Conservation (phyloP, 192 early-diverging fungal genomes). For the Entomortierella parvispora region DNA sequence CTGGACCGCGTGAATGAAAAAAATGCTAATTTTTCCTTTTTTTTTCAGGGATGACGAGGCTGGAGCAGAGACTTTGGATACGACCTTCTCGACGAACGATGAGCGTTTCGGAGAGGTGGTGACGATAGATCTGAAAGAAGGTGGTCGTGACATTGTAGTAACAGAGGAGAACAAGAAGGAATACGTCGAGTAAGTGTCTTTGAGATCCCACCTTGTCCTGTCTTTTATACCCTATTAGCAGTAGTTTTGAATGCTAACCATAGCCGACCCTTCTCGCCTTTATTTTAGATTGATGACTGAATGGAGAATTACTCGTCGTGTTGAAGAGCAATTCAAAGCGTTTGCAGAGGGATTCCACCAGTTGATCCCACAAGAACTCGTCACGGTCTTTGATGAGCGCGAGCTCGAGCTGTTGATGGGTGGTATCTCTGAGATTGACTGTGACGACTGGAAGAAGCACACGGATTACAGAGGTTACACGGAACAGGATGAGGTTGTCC, state of each 20-base stretch:
- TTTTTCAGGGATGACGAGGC: conserved; percentile 79
- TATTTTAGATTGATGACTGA: conserved; percentile 88
- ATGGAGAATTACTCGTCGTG: conserved; percentile 87
- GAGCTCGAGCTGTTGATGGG: conserved; percentile 98
- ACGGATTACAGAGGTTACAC: conserved; percentile 98
- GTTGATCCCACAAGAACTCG: conserved; percentile 93
- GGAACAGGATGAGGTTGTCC: conserved; percentile 93
- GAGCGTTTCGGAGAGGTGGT: conserved; percentile 91
- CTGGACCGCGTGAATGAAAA: too few relatives aligned
- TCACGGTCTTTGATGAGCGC: conserved; percentile 96
- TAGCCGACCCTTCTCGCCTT: too few relatives aligned
- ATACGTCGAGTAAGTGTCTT: conserved; percentile 93
- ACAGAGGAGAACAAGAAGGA: conserved; percentile 97
- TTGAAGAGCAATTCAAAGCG: conserved; percentile 95
- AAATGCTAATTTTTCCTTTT: background rate
- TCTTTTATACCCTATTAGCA: too few relatives aligned
- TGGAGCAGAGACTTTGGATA: conserved; percentile 86
- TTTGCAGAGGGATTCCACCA: conserved; percentile 95
- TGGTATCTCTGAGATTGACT: conserved; percentile 95
- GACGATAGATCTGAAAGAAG: conserved; percentile 88
- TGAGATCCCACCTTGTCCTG: too few relatives aligned
- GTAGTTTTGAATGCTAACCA: too few relatives aligned
- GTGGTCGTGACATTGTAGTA: conserved; percentile 87
- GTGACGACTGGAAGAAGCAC: conserved; percentile 99
- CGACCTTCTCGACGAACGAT: conserved; percentile 90